Base-by-base conservation (phyloP, 768 basidiomycete species). In the Crucibulum laeve region DNA sequence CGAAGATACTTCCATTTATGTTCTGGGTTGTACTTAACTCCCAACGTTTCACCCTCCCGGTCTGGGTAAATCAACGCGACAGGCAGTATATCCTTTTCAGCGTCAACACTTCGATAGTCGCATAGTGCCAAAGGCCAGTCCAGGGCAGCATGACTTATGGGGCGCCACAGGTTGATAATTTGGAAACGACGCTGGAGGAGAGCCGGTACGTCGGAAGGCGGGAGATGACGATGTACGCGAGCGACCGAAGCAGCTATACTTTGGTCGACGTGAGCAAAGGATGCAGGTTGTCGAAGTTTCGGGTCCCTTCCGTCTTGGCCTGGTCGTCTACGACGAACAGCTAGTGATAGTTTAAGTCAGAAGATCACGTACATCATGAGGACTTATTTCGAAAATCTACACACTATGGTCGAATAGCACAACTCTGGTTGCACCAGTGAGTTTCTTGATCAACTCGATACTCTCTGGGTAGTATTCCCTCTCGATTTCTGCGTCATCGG, bases 381-480 rank as follows among this genome's bases (percentile, higher is more conserved):
- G n/a, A n/a, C n/a, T 25, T 4, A 18, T 26, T 24, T 42, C 15
- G 41, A 23, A 38, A 30, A 44, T 26, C 8, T 15, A 50, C 77
- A 47, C 42, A 77, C 80, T 82, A 54, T 82, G 80, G 51, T 82
- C 79, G 44, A 82, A 84, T 25, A 80, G 41, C n/a, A 81, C 74
- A 18, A 77, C 74, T 18, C 66, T 65, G 45, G 63, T 74, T 0
- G 80, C 81, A 7, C 82, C 80, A 0, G 79, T 80, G 6, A 79
- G 36, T 48, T 73, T 50, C 63, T 82, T 81, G 34, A 82, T 61
- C 22, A 80, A 56, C 52, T 75, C 74, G 15, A 68, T 63, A 48
- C 74, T 75, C 59, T 83, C 81, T 1, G 71, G 67, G 52, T 82
- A 82, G 55, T 83, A 84, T 39, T 75, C n/a, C n/a, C n/a, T 74